phyloP scores from a whole-genome alignment of 495 filamentous ascomycete species.

The Letharia lupina region DNA sequence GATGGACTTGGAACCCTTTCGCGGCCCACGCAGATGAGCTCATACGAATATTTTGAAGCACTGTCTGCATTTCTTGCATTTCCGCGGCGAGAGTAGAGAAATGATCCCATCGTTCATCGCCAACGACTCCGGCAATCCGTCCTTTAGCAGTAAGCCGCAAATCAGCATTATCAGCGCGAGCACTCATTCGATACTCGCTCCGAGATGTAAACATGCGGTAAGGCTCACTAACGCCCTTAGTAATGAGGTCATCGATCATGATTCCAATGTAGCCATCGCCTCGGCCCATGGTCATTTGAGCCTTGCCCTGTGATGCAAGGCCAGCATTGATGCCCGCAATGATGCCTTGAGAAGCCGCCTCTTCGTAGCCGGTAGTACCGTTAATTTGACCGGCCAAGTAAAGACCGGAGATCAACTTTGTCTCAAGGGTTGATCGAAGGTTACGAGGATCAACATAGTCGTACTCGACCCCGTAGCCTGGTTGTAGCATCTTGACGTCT shows the following conservation, averaged over 20 bases:
- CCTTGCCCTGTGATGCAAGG: slow-evolving; percentile 56
- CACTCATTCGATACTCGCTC: slow-evolving; percentile 87
- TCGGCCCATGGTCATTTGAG: slow-evolving; percentile 59
- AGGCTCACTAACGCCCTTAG: slow-evolving; percentile 92
- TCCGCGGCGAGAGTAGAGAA: slow-evolving; percentile 55
- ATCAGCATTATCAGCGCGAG: slow-evolving; percentile 91
- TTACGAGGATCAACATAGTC: slow-evolving; percentile 95
- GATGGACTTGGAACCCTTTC: slow-evolving; percentile 57
- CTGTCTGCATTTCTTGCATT: slow-evolving; percentile 53
- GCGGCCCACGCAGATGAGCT: slow-evolving; percentile 56
- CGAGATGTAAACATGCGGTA: slow-evolving; percentile 98
- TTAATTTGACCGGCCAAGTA: slow-evolving; percentile 97
- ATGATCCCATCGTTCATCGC: slow-evolving; percentile 64
- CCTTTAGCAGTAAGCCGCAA: slow-evolving; percentile 73
- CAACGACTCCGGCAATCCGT: slow-evolving; percentile 65
- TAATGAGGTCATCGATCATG: slow-evolving; percentile 98
- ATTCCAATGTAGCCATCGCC: slow-evolving; percentile 94
- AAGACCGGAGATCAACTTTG: slow-evolving; percentile 80
- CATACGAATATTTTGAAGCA: slow-evolving; percentile 48
- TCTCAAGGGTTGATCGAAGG: slow-evolving; percentile 80
- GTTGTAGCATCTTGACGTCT: slow-evolving; percentile 86
- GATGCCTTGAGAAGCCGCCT: slow-evolving; percentile 89
- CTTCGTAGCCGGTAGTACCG: slow-evolving; percentile 96
- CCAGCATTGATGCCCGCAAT: slow-evolving; percentile 92
- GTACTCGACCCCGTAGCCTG: slow-evolving; percentile 96